Evolutionary conservation across 768 basidiomycete genomes (phyloP), one percentile per base, ranked within the genome.

Genomic region (Chalciporus chontae): DNA sequence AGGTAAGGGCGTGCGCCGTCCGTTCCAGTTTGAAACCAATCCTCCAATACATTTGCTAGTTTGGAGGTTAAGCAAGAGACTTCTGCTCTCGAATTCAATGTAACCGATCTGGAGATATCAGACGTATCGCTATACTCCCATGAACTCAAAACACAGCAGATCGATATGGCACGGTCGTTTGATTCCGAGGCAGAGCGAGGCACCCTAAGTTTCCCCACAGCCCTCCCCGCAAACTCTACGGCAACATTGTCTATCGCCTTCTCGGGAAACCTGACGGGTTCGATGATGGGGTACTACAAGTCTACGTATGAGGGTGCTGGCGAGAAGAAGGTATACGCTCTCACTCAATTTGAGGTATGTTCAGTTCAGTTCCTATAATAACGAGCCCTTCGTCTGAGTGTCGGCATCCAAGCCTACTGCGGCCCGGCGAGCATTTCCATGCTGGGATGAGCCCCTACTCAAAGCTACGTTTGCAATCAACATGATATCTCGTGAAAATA

Each of bases 371-470:
- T n/a, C 38, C 2, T 48, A 7, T 17, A 40, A 23, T 23, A 11
- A 9, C 5, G 29, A 31, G 10, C 10, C 7, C 26, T 11, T 11
- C 10, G 5, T 7, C 13, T 4, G 29, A 31, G 9, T 11, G 10
- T 15, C 27, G 34, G 34, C 9, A 8, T 29, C 34, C 14, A 55
- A 95, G 85, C 84, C 94, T 34, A 95, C 90, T 36, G 84, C 84
- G 51, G 94, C 94, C 8, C 75, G 94, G 43, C 77, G 81, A 37
- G 81, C 86, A 6, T 89, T 91, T 67, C 90, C 90, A 23, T 90
- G 86, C 72, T 95, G 90, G 90, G 94, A 96, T 63, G 94, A 96
- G 63, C 95, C 94, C 14, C 75, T 81, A 32, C 75, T 94, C 57
- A 97, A 97, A 67, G 87, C 93, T 0, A 92, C 85, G 3, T 90